Base-by-base conservation (phyloP, 78 protist genomes). In the Dictyostelium firmibasis region DNA sequence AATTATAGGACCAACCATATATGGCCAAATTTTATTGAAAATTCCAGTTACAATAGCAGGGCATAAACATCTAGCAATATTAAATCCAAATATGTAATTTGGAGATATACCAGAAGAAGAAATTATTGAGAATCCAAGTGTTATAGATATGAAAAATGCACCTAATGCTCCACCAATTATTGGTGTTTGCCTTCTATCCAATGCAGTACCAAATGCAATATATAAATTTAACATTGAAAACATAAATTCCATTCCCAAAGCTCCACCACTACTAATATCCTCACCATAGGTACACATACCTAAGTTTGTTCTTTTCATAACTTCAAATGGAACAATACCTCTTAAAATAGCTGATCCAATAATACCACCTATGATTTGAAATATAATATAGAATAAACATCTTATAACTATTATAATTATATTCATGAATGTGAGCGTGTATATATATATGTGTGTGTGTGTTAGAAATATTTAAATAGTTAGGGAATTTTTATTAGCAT, bases 351-450 rank as follows among this genome's bases (percentile, higher is more conserved):
- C 93, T 67, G 87, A 50, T 41, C 87, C 93, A 11, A 88, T 57
- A 13, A 88, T 77, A 16, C 70, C 69, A 31, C 93, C 93, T 41
- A 74, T 35, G n/a, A 88, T 79, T 67, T 88, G 93, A 14, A 79
- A 43, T 9, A 88, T 67, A 20, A 88, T 29, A 79, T 88, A 88
- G 27, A 88, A 27, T 78, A 88, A 5, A 25, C 70, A 25, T 53
- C 81, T 72, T 9, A 29, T 29, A 57, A 86, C 81, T 75, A 18
- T 25, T 72, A 11, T 29, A 16, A 31, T 18, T 16, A 4, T 72
- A 3, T 10, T 29, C 14, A n/a, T n/a, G n/a, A n/a, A n/a, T n/a
- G n/a, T n/a, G n/a, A n/a, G n/a, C n/a, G n/a, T n/a, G n/a, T n/a
- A n/a, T n/a, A n/a, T n/a, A n/a, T n/a, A n/a, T n/a, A n/a, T n/a